Evolutionary conservation across 768 basidiomycete species (phyloP).

Genomic region (Kwoniella mangroviensis): DNA sequence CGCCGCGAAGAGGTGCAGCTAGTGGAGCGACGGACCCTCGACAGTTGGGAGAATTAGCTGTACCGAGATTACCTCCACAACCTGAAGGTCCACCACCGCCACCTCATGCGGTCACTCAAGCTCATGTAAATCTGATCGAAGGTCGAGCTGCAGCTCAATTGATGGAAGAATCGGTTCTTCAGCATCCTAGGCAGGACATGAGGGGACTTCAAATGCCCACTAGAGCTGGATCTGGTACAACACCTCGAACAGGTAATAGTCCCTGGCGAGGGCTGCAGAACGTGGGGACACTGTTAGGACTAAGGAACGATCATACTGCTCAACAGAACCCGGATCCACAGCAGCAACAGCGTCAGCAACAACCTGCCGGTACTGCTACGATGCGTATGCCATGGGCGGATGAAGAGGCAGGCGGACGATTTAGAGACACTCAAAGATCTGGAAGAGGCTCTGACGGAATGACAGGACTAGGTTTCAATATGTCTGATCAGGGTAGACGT

Average conservation of each 20-base stretch:
- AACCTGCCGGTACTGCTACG: not conserved
- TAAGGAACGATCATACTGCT: conserved; percentile 12
- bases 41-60: not conserved
- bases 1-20: not conserved
- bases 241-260: not conserved
- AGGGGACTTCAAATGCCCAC: not conserved
- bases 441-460: conserved; percentile 21
- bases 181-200: not conserved
- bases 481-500: conserved; percentile 11
- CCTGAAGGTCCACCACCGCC: conserved; percentile 2
- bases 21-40: not conserved
- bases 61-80: not conserved
- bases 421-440: conserved; percentile 1
- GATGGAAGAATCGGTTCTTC: not conserved
- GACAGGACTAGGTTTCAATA: conserved; percentile 22
- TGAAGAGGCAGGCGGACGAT: conserved; percentile 2
- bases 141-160: conserved; percentile 1
- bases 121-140: conserved; percentile 16
- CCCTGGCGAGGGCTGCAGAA: conserved; percentile 24
- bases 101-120: conserved; percentile 1
- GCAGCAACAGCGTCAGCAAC: not conserved
- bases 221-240: not conserved
- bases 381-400: conserved; percentile 12
- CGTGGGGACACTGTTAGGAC: conserved; percentile 23
- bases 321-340: not conserved